Evolutionary conservation across 1,139 yeast genomes (phyloP).

Genomic region (Debaryomyces subglobosus): DNA sequence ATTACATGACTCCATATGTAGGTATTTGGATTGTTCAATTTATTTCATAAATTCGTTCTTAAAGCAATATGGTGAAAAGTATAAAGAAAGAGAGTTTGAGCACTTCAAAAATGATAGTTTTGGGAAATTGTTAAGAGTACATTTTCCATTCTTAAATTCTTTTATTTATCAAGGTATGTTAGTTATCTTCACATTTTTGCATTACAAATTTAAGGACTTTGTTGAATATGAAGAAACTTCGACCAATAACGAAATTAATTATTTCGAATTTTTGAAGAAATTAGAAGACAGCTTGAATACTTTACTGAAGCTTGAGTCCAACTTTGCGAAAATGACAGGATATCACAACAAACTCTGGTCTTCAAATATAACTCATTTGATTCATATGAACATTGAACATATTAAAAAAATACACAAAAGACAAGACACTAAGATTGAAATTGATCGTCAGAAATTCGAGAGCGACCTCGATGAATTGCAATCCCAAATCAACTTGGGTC

Average conservation of each 20-base stretch:
- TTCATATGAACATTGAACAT: conserved; percentile 35
- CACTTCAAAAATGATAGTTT: conserved; percentile 23
- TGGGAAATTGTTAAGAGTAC: conserved; percentile 38
- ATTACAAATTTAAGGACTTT: conserved; percentile 43
- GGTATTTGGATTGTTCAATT: conserved; percentile 39
- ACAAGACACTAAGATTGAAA: conserved; percentile 16
- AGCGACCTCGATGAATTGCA: conserved; percentile 2
- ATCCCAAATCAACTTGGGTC: background rate
- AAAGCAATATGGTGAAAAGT: conserved; percentile 21
- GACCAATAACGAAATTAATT: conserved; percentile 11
- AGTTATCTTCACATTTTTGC: conserved; percentile 52
- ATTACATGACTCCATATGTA: conserved; percentile 39
- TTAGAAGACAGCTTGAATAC: conserved; percentile 29
- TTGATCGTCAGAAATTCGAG: background rate
- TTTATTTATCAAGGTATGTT: conserved; percentile 56
- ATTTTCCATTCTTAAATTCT: conserved; percentile 52
- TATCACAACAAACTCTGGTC: conserved; percentile 38
- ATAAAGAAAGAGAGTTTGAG: conserved; percentile 11
- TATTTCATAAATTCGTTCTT: conserved; percentile 29
- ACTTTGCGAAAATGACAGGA: conserved; percentile 17
- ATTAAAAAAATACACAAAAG: conserved; percentile 31
- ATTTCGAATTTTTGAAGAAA: conserved; percentile 24
- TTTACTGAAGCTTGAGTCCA: conserved; percentile 29
- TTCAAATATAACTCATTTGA: conserved; percentile 35
- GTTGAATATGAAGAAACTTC: conserved; percentile 23